phyloP scores from a whole-genome alignment of 1,284 basidiomycete species.

The Ustilago hordei region DNA sequence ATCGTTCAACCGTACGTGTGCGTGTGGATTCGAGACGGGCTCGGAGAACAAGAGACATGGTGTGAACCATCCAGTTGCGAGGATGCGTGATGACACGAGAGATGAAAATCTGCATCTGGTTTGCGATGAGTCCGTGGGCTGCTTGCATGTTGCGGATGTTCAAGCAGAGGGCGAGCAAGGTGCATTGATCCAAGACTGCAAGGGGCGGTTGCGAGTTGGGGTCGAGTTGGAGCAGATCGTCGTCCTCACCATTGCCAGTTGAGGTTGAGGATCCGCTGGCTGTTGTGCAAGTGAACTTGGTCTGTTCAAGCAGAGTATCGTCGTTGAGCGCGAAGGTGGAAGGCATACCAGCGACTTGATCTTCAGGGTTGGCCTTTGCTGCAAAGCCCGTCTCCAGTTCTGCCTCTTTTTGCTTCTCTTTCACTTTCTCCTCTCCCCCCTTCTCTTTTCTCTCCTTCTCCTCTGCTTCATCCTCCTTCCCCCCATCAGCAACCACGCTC shows the following conservation, averaged over 20 bases:
- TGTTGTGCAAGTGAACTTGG: constrained; percentile 80
- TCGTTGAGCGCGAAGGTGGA: constrained; percentile 88
- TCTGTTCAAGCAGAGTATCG: constrained; percentile 94
- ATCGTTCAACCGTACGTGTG: constrained; percentile 66
- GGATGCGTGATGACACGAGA: constrained; percentile 61
- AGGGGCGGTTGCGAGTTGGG: constrained; percentile 80
- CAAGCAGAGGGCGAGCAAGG: constrained; percentile 65
- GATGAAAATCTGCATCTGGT: constrained; percentile 67
- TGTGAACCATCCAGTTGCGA: constrained; percentile 69
- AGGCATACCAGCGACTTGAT: constrained; percentile 72
- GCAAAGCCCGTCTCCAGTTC: constrained; percentile 50
- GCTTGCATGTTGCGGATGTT: constrained; percentile 67
- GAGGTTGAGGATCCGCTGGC: constrained; percentile 69
- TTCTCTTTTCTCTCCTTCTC: constrained; percentile 40
- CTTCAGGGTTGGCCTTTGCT: constrained; percentile 47
- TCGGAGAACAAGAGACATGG: constrained; percentile 67
- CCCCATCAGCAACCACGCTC: constrained; percentile 71
- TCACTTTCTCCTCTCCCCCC: constrained; percentile 21
- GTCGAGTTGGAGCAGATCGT: constrained; percentile 75
- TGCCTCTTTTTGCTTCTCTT: constrained; percentile 24
- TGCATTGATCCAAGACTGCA: constrained; percentile 64
- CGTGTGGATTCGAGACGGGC: constrained; percentile 64
- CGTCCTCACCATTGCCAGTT: constrained; percentile 71
- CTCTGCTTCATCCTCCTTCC: constrained; percentile 46
- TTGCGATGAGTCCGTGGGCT: constrained; percentile 67